phyloP scores from a whole-genome alignment of 2,329 filamentous ascomycete genomes.

The Arachnomyces sp. region DNA sequence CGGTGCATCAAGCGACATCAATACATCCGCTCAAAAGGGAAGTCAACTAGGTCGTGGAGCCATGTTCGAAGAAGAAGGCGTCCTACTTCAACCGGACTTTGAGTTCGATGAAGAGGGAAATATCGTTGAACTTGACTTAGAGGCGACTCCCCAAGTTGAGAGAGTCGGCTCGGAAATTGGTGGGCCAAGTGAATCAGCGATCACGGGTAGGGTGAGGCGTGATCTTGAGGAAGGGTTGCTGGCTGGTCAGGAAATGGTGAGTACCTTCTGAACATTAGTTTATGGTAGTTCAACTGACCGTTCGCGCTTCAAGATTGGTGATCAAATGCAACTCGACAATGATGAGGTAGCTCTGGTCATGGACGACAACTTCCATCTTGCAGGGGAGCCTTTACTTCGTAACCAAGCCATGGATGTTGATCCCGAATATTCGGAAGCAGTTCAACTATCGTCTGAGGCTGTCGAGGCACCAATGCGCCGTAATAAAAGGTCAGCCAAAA shows the following conservation, averaged over 20 bases:
- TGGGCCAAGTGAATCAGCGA: slow-evolving; percentile 26
- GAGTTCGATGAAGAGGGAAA: slow-evolving; percentile 56
- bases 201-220: slow-evolving; percentile 33
- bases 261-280: slow-evolving; percentile 14
- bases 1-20: slow-evolving; percentile 35
- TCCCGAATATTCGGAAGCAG: slow-evolving; percentile 13
- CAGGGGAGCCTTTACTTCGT: slow-evolving; percentile 15
- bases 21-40: slow-evolving; percentile 27
- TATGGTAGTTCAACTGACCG: neutral
- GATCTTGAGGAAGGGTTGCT: slow-evolving; percentile 36
- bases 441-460: slow-evolving; percentile 9
- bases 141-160: slow-evolving; percentile 7
- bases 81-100: slow-evolving; percentile 49
- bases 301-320: slow-evolving; percentile 14
- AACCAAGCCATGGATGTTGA: slow-evolving; percentile 8
- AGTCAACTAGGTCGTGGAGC: slow-evolving; percentile 17
- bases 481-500: slow-evolving; percentile 28
- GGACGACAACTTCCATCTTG: slow-evolving; percentile 23
- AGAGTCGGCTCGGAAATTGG: slow-evolving; percentile 12
- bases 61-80: slow-evolving; percentile 33
- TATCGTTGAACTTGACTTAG: slow-evolving; percentile 40
- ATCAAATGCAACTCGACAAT: slow-evolving; percentile 21
- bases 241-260: slow-evolving; percentile 27
- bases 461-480: slow-evolving; percentile 19
- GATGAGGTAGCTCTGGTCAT: slow-evolving; percentile 15